Conservation (phyloP, 306 rosid genomes). For the Fagus crenata region DNA sequence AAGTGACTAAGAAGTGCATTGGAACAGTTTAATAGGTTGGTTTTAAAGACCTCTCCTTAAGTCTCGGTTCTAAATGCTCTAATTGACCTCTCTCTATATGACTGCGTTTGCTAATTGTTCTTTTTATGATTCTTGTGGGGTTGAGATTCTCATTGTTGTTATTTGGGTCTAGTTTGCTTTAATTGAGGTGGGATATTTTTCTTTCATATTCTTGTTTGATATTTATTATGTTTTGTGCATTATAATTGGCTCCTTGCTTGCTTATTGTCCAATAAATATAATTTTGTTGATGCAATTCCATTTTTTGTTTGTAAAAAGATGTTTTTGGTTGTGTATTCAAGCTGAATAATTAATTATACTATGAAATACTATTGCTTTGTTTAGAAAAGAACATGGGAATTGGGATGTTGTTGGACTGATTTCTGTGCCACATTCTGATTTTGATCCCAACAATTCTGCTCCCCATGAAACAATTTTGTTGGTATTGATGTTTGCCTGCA, state of each 20-base stretch:
- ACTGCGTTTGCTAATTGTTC: slow-evolving; percentile 16
- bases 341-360: slow-evolving; percentile 18
- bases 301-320: not conserved
- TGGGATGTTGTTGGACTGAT: slow-evolving; percentile 19
- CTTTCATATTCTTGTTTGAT: slow-evolving; percentile 14
- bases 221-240: slow-evolving; percentile 10
- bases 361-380: slow-evolving; percentile 1
- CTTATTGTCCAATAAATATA: slow-evolving; percentile 1
- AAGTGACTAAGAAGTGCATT: slow-evolving; percentile 13
- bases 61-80: not conserved
- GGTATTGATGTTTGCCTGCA: slow-evolving; percentile 25
- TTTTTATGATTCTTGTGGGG: not conserved
- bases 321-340: not conserved
- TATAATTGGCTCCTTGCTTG: not conserved
- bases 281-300: not conserved
- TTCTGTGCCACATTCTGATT: slow-evolving; percentile 25
- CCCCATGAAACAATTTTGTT: not conserved
- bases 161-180: slow-evolving; percentile 14
- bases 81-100: slow-evolving; percentile 26
- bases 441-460: slow-evolving; percentile 15
- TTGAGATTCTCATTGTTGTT: slow-evolving; percentile 6
- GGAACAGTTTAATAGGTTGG: slow-evolving; percentile 23
- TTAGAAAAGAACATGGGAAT: slow-evolving; percentile 5
- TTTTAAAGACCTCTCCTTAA: not conserved
- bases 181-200: slow-evolving; percentile 17